Evolutionary conservation across 495 filamentous ascomycete genomes (phyloP).

Genomic region (Apodospora peruviana): DNA sequence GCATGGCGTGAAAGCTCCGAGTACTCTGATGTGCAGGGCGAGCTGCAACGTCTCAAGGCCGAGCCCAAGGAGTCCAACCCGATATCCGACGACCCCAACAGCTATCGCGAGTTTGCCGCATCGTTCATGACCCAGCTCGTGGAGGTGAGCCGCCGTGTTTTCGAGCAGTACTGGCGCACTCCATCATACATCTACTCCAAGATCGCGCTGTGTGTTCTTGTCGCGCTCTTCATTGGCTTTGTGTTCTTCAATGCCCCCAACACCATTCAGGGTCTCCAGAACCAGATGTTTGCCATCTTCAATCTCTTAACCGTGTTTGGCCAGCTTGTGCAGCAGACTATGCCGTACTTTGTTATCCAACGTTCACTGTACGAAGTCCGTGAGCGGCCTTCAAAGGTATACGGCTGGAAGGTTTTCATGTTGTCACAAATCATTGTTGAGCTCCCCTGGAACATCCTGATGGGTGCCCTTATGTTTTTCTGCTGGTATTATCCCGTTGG

Average conservation of each 20-base stretch:
- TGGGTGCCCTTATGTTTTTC: conserved; percentile 63
- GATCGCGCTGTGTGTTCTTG: conserved; percentile 47
- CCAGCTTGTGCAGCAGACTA: conserved; percentile 73
- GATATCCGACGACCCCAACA: conserved; percentile 23
- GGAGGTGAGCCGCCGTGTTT: conserved; percentile 58
- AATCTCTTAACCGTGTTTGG: conserved; percentile 73
- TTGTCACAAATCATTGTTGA: conserved; percentile 71
- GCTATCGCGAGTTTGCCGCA: conserved; percentile 52
- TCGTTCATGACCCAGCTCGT: conserved; percentile 49
- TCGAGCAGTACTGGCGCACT: conserved; percentile 87
- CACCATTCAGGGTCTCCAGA: conserved; percentile 73
- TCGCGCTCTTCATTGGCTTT: conserved; percentile 80
- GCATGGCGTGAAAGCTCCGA: conserved; percentile 76
- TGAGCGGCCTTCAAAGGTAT: conserved; percentile 78
- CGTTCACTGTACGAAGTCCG: conserved; percentile 78
- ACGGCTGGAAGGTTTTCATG: conserved; percentile 80
- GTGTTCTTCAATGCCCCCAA: conserved; percentile 72
- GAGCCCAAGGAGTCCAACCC: conserved; percentile 45
- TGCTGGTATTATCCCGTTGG: conserved; percentile 81
- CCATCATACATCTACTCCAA: conserved; percentile 82
- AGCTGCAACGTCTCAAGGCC: conserved; percentile 65
- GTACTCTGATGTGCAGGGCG: conserved; percentile 56
- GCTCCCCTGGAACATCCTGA: conserved; percentile 67
- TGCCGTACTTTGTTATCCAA: conserved; percentile 77
- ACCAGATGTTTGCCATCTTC: conserved; percentile 85